Percentiles rank a stretch among this genome's conserved stretches.
phyloP scores from a whole-genome alignment of 1,284 basidiomycete species.

The Heterobasidion occidentale region DNA sequence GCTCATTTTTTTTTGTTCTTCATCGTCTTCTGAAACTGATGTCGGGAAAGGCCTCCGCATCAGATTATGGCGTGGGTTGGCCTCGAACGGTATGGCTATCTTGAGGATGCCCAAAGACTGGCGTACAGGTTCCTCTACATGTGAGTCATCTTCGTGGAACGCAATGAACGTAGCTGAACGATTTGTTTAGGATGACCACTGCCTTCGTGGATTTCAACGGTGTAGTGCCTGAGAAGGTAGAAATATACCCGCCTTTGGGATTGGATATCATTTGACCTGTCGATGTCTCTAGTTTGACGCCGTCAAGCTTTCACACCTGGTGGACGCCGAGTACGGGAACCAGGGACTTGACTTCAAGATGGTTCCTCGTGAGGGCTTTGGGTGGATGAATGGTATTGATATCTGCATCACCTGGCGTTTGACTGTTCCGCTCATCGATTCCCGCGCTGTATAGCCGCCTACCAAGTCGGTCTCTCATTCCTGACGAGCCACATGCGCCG shows the following conservation, averaged over 20 bases:
- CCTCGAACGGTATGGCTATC: slow-evolving; percentile 91
- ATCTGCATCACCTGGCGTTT: background rate
- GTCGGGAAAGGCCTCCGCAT: slow-evolving; percentile 78
- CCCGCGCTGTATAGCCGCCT: slow-evolving; percentile 54
- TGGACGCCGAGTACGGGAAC: slow-evolving; percentile 98
- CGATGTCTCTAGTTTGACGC: slow-evolving; percentile 72
- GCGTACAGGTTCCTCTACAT: slow-evolving; percentile 98
- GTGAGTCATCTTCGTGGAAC: slow-evolving; percentile 34
- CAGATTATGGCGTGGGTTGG: slow-evolving; percentile 98
- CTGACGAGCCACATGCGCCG: slow-evolving; percentile 90
- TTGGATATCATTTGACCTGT: slow-evolving; percentile 4
- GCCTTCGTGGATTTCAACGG: slow-evolving; percentile 95
- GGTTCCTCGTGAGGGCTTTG: slow-evolving; percentile 94
- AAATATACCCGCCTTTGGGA: slow-evolving; percentile 8
- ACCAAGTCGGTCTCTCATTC: slow-evolving; percentile 94
- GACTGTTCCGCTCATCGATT: slow-evolving; percentile 1
- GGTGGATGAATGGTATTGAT: slow-evolving; percentile 85
- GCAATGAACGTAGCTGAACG: slow-evolving; percentile 2
- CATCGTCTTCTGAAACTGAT: background rate
- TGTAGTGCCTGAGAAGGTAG: slow-evolving; percentile 91
- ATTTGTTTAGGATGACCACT: slow-evolving; percentile 69
- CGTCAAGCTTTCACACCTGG: slow-evolving; percentile 89
- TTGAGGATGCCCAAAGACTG: slow-evolving; percentile 88
- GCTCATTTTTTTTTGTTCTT: slow-evolving; percentile 7
- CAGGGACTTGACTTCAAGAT: slow-evolving; percentile 97